Evolutionary conservation across 305 asterid species (phyloP).

Genomic region (Fraxinus nigra): DNA sequence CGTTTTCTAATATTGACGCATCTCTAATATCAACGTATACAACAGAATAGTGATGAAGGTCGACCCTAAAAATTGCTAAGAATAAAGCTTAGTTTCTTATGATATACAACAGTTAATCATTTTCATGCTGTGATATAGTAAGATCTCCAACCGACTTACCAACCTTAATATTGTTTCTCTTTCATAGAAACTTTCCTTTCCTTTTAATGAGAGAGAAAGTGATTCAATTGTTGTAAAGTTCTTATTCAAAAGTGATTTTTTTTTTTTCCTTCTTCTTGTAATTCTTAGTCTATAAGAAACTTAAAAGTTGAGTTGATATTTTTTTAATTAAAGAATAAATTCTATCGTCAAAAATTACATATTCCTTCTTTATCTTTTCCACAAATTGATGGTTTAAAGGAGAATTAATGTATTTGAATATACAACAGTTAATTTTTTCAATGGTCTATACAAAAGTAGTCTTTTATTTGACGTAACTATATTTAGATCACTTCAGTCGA

Average conservation of each 20-base stretch:
- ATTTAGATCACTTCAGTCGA: neutral
- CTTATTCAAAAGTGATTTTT: neutral
- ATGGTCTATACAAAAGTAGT: neutral
- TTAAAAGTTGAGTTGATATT: neutral
- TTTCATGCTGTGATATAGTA: neutral
- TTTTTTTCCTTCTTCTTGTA: neutral
- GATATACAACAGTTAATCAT: too few relatives aligned
- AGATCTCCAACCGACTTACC: neutral
- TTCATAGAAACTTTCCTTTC: neutral
- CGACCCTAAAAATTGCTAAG: neutral
- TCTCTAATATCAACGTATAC: neutral
- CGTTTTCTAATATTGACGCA: neutral
- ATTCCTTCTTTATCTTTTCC: neutral
- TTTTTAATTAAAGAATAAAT: neutral
- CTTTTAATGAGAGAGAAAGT: neutral
- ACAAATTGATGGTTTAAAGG: neutral
- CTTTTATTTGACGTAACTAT: neutral
- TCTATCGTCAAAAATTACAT: neutral
- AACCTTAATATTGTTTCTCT: neutral
- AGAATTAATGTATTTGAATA: neutral
- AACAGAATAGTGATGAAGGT: too few relatives aligned
- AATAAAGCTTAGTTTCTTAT: neutral
- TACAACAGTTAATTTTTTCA: neutral
- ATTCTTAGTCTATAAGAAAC: constrained; percentile 8
- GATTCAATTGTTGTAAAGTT: neutral